Evolutionary conservation across 2,329 filamentous ascomycete species (phyloP), one percentile per base, ranked within the genome.

Genomic region (Aspergillus fumigatiaffinis): DNA sequence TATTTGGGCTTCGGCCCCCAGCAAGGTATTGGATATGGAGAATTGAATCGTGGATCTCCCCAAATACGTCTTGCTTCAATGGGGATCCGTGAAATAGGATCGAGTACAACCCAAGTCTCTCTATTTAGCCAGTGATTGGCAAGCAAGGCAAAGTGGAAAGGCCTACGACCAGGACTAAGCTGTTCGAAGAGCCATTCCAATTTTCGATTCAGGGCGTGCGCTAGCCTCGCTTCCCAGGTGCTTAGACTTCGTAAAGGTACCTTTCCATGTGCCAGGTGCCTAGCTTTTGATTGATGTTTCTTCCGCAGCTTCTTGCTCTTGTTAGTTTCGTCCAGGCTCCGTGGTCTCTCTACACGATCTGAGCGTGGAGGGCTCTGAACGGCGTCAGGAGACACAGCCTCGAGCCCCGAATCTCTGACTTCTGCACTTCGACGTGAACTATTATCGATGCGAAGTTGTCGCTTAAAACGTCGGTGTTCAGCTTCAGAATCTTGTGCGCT

Each of bases 111-210:
- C 74, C 73, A 76, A 1, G 74, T 76, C 32, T 71, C 64, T 44
- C 59, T 67, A 53, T 76, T 77, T n/a, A 77, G 52, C 74, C 75
- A 77, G 55, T 76, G 75, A 50, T 76, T 76, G 32, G 73, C 69
- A 44, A 77, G 67, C 23, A 74, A 57, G 25, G 71, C 64, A 54
- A 77, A 77, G 57, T 76, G 72, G 53, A 71, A 76, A 5, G 74
- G 70, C 56, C 71, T 74, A 50, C 71, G 67, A 9, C 74, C 75
- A 5, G 75, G 74, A 4, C 68, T 72, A 23, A 71, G 66, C 56
- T 77, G 73, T 44, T 70, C 63, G 29, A 68, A 66, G 12, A 75
- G 59, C 75, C 75, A 77, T 47, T 68, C 61, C 3, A 77, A 65
- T 56, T 68, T 74, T 50, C 75, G 68, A 56, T 73, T 64, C 46